Evolutionary conservation across 805 yeast species (phyloP), one percentile per base, ranked within the genome.

Genomic region (Spathaspora hagerdaliae): DNA sequence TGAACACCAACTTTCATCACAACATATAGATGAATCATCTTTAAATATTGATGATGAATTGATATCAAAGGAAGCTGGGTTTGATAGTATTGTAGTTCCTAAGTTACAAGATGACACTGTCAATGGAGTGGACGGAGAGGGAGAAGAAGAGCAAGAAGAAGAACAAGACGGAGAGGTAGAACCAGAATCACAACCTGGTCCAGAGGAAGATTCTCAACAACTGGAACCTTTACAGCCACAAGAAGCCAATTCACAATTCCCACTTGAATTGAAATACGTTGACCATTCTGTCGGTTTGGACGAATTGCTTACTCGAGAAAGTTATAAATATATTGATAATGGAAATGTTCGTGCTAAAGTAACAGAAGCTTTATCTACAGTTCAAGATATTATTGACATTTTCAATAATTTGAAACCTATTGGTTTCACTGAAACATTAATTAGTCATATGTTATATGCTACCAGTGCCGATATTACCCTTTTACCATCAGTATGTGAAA

Each of bases 21-120:
- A 74, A 1, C 56, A 69, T 49, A 69, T 69, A 49, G 71, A 64
- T 49, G 71, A 64, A 13, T 24, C 60, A n/a, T 56, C 63, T 19
- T 19, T 19, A 1, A 55, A 57, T 40, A 56, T 58, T 24, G 59
- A 57, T 39, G 51, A 50, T 9, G 46, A 51, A 8, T 46, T 53
- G 13, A 42, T 50, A 34, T 47, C 41, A 34, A 41, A 42, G 44
- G 44, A 39, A 9, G 48, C 50, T 2, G 42, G 46, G n/a, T 39
- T 39, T 27, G 37, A 44, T 12, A 42, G 27, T 33, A 43, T 44
- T 36, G 35, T 35, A 34, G 48, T 42, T 8, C 51, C 43, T 7
- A 36, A 42, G 29, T 42, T 46, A 27, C 14, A 24, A 5, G 11
- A 36, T n/a, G 43, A 44, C 11, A 29, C 41, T 5, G 52, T 36